Base-by-base conservation (phyloP, 345 rosid species). In the Brassica juncea region DNA sequence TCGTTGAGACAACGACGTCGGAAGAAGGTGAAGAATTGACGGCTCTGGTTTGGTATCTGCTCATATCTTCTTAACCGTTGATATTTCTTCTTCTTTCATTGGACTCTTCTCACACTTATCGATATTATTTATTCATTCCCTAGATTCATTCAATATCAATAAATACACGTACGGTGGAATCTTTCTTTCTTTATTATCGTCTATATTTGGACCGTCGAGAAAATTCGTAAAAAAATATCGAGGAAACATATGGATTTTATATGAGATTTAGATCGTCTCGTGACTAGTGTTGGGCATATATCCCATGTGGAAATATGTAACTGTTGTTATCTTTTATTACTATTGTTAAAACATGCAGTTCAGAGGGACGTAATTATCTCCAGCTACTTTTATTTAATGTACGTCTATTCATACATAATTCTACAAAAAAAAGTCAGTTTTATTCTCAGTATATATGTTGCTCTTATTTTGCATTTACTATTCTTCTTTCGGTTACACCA, bases 21-120 rank as follows among this genome's bases (percentile, higher is more conserved):
- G 47, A 71, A 54, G 66, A 52, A 64, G 76, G 58, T 25, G 34
- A 71, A 54, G 8, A 68, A 73, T 68, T 80, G 82, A 80, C 78
- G 82, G 78, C 74, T 79, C 78, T 79, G 44, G 49, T 76, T 69
- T 63, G 66, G 59, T 75, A 6, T 75, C 35, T 57, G 76, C 44
- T 66, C 27, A 64, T 64, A n/a, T 57, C 61, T 76, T 49, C 75
- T 47, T 52, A 71, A 77, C 76, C 60, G 76, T 39, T 75, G 54
- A 70, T 70, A 75, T 80, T 65, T 73, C 23, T 67, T 73, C 39
- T 60, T 47, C 42, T 72, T 21, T 37, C 49, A 1, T 78, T 78
- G 68, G 47, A 65, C 52, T 49, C 27, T 34, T 64, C 68, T n/a
- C 67, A 52, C 57, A 57, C 9, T 27, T 10, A 2, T 54, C 57